Evolutionary conservation across 2,329 filamentous ascomycete genomes (phyloP).

Genomic region (Monosporascus sp.): DNA sequence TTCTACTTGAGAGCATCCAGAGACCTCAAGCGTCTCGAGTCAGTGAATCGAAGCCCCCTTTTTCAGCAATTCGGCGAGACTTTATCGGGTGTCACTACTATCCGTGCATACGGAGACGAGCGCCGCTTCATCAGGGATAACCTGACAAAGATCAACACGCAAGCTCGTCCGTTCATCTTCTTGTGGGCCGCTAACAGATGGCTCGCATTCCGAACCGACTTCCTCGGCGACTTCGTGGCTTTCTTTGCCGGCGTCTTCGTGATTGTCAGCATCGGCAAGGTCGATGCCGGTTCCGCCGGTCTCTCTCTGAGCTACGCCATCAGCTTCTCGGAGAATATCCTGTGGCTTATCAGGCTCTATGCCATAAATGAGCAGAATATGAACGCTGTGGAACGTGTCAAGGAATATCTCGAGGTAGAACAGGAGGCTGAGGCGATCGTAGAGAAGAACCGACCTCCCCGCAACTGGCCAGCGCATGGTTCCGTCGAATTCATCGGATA

Average conservation of each 20-base stretch:
- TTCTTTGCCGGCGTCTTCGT: constrained; percentile 94
- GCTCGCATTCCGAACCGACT: constrained; percentile 88
- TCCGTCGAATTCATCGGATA: constrained; percentile 85
- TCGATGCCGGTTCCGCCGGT: constrained; percentile 88
- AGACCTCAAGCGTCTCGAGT: constrained; percentile 91
- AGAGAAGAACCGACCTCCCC: constrained; percentile 69
- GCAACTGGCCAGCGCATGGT: constrained; percentile 81
- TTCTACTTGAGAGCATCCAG: constrained; percentile 93
- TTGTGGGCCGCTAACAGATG: constrained; percentile 96
- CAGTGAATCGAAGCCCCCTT: constrained; percentile 85
- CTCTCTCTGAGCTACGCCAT: constrained; percentile 94
- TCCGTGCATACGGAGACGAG: constrained; percentile 93
- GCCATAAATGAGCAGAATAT: constrained; percentile 97
- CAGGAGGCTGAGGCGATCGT: constrained; percentile 81
- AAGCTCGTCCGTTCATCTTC: constrained; percentile 91
- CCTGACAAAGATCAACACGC: constrained; percentile 78
- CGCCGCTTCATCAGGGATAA: constrained; percentile 92
- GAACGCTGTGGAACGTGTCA: constrained; percentile 97
- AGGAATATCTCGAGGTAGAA: constrained; percentile 94
- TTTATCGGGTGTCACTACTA: constrained; percentile 88
- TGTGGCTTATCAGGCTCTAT: constrained; percentile 94
- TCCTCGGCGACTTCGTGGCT: constrained; percentile 82
- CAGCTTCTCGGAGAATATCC: constrained; percentile 91
- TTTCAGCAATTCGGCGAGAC: constrained; percentile 99
- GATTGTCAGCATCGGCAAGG: constrained; percentile 71